phyloP scores from a whole-genome alignment of 2,329 filamentous ascomycete genomes.

The Trichoderma harzianum region DNA sequence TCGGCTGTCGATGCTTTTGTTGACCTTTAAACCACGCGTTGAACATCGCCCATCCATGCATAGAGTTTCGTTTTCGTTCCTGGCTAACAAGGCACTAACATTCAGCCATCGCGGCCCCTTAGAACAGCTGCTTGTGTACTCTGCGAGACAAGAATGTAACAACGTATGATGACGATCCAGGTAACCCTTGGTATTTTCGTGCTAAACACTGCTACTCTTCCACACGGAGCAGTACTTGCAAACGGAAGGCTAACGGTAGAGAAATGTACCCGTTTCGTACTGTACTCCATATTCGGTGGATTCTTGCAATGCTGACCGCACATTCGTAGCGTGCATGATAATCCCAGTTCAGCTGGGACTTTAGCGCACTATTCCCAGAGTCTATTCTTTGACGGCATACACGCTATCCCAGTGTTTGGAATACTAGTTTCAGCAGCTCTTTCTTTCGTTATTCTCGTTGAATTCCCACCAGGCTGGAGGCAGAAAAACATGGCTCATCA shows the following conservation, averaged over 20 bases:
- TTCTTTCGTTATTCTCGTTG: neutral
- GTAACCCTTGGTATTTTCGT: neutral
- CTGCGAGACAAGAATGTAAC: neutral
- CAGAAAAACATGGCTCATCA: neutral
- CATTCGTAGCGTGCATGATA: conserved; percentile 15
- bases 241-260: conserved; percentile 4
- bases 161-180: neutral
- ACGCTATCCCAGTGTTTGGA: neutral
- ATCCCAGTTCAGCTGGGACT: conserved; percentile 14
- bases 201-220: neutral
- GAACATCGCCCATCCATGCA: neutral
- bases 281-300: neutral
- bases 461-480: neutral
- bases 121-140: neutral
- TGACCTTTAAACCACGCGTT: neutral
- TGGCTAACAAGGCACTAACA: conserved; percentile 17
- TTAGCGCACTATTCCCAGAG: conserved; percentile 15
- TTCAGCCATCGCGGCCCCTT: neutral
- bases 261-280: neutral
- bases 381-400: conserved; percentile 3
- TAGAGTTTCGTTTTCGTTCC: neutral
- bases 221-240: neutral
- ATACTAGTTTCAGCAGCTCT: neutral
- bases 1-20: neutral
- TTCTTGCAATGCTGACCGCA: conserved; percentile 18